Base-by-base conservation (phyloP, 2,329 filamentous ascomycete species). In the Aureobasidium sp. region DNA sequence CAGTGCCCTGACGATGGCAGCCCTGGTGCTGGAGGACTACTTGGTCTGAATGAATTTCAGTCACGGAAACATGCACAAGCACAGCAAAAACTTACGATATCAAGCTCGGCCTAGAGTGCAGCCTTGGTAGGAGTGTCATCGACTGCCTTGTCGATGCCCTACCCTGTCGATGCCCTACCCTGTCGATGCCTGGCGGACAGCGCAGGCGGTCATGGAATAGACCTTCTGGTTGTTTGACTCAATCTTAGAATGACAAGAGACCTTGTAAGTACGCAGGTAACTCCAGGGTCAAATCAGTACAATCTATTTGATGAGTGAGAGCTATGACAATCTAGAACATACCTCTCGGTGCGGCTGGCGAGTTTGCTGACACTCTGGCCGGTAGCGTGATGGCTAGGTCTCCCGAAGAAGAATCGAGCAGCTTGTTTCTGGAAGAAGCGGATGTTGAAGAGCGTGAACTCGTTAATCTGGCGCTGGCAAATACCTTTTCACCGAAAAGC, bases 401-500 rank as follows among this genome's bases (percentile, higher is more conserved):
- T 21, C 9, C n/a, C 53, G 19, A 58, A 58, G 15, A 58, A 21
- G 43, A 46, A 46, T 5, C 27, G 23, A 10, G 43, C 43, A 10
- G 15, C 21, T 21, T 21, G 1, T 9, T 9, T 45, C 55, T 37
- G 43, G 8, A 17, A 23, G 31, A 21, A 21, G 23, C 9, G 21
- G 43, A 47, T n/a, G 4, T 31, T 58, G 6, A 1, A 2, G 1
- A 58, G 10, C 8, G 46, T 23, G 29, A 58, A 58, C 6, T n/a
- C 25, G 21, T 43, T 43, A 10, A 58, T 58, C 29, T 49, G 5
- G n/a, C n/a, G n/a, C n/a, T n/a, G 9, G 49, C 33, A 47, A 64
- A 69, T 4, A 19, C 50, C n/a, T 64, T 60, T 40, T 62, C 64
- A 35, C 60, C 60, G 35, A 66, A 64, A 35, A 49, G 62, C 60